These are phyloP conservation scores for Paramecium biaurelia DNA, from an alignment of 73 alveolate genomes.

Conservation along the genomic window DNA sequence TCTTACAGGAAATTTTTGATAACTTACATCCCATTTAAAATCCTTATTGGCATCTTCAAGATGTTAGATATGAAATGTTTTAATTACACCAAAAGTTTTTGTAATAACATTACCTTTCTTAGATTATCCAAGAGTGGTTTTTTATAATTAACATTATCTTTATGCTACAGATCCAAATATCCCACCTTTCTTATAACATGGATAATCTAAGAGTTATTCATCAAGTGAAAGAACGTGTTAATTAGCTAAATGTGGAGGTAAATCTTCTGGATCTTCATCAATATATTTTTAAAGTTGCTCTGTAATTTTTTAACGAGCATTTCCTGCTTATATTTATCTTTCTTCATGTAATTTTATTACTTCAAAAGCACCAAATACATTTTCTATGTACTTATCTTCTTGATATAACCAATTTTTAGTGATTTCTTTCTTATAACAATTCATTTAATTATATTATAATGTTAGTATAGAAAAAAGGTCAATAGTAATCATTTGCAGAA, in stretches of 20 bases:
- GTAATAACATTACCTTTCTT: neutral
- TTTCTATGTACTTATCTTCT: neutral
- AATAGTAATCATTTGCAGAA: neutral
- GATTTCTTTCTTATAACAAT: slow-evolving; percentile 26
- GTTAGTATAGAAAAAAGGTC: neutral
- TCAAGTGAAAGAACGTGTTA: neutral
- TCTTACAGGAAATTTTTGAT: neutral
- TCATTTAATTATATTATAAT: neutral
- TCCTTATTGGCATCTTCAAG: neutral
- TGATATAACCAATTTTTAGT: neutral
- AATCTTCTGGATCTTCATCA: slow-evolving; percentile 23
- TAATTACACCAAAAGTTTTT: neutral
- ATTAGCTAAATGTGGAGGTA: neutral
- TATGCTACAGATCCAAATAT: neutral
- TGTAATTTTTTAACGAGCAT: neutral
- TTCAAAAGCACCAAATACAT: neutral
- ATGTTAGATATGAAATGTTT: neutral
- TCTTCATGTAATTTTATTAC: neutral
- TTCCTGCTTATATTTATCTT: neutral
- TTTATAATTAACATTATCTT: neutral
- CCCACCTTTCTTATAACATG: slow-evolving; percentile 18
- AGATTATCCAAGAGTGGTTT: neutral
- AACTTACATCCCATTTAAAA: neutral
- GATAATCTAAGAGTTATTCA: neutral
- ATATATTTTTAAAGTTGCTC: neutral